Evolutionary conservation across 345 rosid species (phyloP).

Genomic region (Diplotaxis tenuifolia): DNA sequence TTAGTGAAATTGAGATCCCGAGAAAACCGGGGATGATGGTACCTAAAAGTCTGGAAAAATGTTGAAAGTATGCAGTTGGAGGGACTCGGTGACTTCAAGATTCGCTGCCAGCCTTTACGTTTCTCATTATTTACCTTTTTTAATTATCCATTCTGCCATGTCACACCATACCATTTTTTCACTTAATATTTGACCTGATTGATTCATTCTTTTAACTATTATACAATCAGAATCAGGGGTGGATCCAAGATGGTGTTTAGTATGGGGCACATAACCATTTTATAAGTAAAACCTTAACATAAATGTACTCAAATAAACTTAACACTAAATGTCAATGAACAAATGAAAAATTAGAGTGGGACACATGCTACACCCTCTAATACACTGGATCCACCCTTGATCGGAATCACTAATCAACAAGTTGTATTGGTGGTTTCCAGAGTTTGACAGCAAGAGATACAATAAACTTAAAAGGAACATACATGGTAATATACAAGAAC

Average conservation of each 20-base stretch:
- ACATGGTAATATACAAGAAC: too few species aligned
- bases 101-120: slow-evolving; percentile 28
- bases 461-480: too few species aligned
- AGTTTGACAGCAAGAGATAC: too few species aligned
- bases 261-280: too few species aligned
- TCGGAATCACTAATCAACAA: neutral
- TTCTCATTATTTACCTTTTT: neutral
- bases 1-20: slow-evolving; percentile 28
- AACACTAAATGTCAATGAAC: too few species aligned
- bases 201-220: neutral
- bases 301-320: too few species aligned
- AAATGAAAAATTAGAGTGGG: too few species aligned
- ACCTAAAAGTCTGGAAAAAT: slow-evolving; percentile 51
- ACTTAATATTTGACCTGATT: neutral
- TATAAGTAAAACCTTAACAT: too few species aligned
- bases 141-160: slow-evolving; percentile 3
- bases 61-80: slow-evolving; percentile 37
- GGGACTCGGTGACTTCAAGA: slow-evolving; percentile 27
- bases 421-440: neutral
- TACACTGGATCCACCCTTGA: too few species aligned
- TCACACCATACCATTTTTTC: neutral
- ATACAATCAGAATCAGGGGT: too few species aligned
- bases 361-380: too few species aligned
- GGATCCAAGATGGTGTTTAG: too few species aligned
- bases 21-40: slow-evolving; percentile 37